Conservation (phyloP, 2,329 filamentous ascomycete species). For the Torrubiella hemipterigena region DNA sequence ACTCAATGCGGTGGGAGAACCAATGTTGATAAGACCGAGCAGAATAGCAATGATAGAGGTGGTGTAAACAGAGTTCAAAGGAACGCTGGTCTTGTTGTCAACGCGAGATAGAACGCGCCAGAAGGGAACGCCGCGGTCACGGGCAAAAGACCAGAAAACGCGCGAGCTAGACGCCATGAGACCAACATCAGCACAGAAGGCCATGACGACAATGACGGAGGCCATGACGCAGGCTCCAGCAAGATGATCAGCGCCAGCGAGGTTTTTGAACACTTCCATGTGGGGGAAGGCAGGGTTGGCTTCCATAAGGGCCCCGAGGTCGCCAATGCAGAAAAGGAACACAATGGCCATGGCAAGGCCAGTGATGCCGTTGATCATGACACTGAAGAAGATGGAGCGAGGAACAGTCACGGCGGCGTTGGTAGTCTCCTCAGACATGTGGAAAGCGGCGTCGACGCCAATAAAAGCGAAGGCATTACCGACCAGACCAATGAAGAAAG, state of each 20-base stretch:
- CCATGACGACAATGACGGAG: conserved; percentile 33
- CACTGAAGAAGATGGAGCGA: conserved; percentile 8
- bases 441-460: conserved; percentile 1
- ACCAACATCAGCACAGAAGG: conserved; percentile 35
- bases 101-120: conserved; percentile 16
- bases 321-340: conserved; percentile 11
- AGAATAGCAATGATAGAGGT: conserved; percentile 16
- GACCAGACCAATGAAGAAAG: conserved; percentile 9
- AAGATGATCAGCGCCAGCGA: conserved; percentile 31
- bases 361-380: conserved; percentile 10
- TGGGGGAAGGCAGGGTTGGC: too few relatives aligned
- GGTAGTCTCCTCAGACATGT: conserved; percentile 10
- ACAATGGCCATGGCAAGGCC: conserved; percentile 13
- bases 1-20: conserved; percentile 16
- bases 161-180: conserved; percentile 46
- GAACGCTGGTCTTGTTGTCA: conserved; percentile 14
- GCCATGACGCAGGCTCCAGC: conserved; percentile 38
- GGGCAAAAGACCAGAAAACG: conserved; percentile 41
- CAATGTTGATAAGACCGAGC: conserved; percentile 20
- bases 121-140: conserved; percentile 19
- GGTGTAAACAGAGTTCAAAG: conserved; percentile 14
- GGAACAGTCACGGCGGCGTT: conserved; percentile 10
- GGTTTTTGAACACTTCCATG: conserved; percentile 44
- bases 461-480: conserved; percentile 7
- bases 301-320: too few relatives aligned